A percentile compares a stretch with the other conserved stretches of the same genome.
phyloP scores from a whole-genome alignment of 352 stramenopile species.

The Elongisporangium undulatum region DNA sequence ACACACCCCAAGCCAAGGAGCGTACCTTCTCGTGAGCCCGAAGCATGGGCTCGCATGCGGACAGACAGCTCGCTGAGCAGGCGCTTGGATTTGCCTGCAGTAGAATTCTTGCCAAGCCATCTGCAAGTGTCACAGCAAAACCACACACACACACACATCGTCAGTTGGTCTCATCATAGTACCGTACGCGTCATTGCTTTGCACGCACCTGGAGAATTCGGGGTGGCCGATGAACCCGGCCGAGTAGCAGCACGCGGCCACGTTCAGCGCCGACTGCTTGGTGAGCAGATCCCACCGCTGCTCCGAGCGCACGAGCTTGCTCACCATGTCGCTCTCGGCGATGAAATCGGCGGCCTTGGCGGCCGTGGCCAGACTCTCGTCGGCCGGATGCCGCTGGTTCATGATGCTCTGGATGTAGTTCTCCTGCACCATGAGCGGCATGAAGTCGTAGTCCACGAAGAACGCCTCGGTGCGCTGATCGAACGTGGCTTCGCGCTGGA shows the following conservation, averaged over 20 bases:
- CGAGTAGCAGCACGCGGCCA: conserved; percentile 79
- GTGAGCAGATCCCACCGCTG: conserved; percentile 96
- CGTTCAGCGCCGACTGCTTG: conserved; percentile 88
- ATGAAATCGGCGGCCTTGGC: conserved; percentile 91
- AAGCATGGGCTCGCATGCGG: conserved; percentile 89
- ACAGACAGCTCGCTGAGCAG: conserved; percentile 94
- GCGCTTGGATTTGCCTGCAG: conserved; percentile 91
- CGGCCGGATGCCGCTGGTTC: conserved; percentile 55
- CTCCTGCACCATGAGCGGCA: conserved; percentile 96
- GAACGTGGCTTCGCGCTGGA: conserved; percentile 79
- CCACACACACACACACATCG: conserved; percentile 15
- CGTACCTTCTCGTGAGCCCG: conserved; percentile 76
- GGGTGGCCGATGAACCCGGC: conserved; percentile 86
- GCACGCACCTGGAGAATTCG: conserved; percentile 85
- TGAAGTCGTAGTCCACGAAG: conserved; percentile 99
- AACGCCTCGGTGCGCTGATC: conserved; percentile 94
- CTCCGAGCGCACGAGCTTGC: conserved; percentile 70
- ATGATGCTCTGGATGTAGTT: conserved; percentile 86
- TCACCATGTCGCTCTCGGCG: conserved; percentile 79
- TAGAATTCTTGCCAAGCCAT: conserved; percentile 99
- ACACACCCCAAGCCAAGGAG: neutral
- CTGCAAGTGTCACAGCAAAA: conserved; percentile 63
- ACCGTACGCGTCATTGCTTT: conserved; percentile 7
- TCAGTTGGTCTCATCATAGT: neutral
- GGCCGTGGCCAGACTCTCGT: conserved; percentile 81